Evolutionary conservation across 306 rosid species (phyloP), one percentile per base, ranked within the genome.

Genomic region (Acacia acuminata): DNA sequence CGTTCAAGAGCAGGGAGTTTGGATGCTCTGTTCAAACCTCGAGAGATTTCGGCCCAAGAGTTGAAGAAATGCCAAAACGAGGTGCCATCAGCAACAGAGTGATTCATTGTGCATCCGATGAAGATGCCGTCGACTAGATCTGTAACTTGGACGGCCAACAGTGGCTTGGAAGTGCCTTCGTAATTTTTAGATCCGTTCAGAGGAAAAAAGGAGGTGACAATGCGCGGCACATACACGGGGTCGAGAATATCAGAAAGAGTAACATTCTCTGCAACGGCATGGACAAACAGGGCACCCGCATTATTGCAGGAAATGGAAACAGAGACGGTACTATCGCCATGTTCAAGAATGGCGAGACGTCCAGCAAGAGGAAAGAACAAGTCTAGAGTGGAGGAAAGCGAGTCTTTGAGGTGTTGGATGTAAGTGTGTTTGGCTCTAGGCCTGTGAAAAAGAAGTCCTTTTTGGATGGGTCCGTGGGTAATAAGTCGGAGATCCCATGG

Each of bases 401-500:
- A 60, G 79, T 10, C 15, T 55, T 84, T 75, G 0, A 83, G 81
- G 43, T 75, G 71, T 24, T 75, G 81, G 38, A 30, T 53, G 22
- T 8, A 0, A 34, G 7, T 69, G 71, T 66, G 20, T 14, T 25
- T 20, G 50, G 68, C 2, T 42, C 22, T 47, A 44, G 85, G 87
- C 9, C 58, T 69, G 32, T 40, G 74, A 10, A 81, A 85, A 71
- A 83, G 83, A 70, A 89, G 75, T 0, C 92, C 90, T 58, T 86
- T 83, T 58, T 88, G 91, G 47, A 83, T 79, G 81, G 56, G 12
- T 24, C 42, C 73, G 8, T 84, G 0, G 0, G 36, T 43, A 22
- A 90, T 82, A 5, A 78, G 43, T 8, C 5, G 73, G 12, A 90
- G 90, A 64, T 90, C 93, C 87, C 88, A 90, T 17, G 88, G 82